A percentile compares a stretch with the other conserved stretches of the same genome.
Evolutionary conservation across 257 asterid genomes (phyloP).

Genomic region (Coffea canephora): DNA sequence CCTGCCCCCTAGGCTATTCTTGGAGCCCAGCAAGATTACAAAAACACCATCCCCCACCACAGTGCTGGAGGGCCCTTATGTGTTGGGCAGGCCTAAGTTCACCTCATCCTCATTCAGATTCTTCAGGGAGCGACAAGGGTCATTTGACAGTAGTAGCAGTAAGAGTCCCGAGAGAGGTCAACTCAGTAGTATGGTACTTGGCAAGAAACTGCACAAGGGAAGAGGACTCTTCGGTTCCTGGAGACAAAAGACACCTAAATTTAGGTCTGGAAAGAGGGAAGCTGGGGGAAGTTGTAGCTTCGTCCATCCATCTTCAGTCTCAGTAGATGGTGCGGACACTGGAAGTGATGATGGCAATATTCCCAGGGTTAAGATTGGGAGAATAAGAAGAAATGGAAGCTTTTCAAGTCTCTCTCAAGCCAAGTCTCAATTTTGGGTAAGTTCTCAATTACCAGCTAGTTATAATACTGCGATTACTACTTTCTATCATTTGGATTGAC

Average conservation of each 20-base stretch:
- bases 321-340: slow-evolving; percentile 13
- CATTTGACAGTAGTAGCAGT: slow-evolving; percentile 37
- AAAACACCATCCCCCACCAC: slow-evolving; percentile 59
- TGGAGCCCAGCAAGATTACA: slow-evolving; percentile 26
- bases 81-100: slow-evolving; percentile 36
- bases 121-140: slow-evolving; percentile 31
- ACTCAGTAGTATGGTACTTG: slow-evolving; percentile 24
- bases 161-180: slow-evolving; percentile 27
- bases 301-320: slow-evolving; percentile 42
- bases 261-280: slow-evolving; percentile 18
- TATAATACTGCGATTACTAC: not conserved
- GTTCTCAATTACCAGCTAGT: not conserved
- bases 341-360: slow-evolving; percentile 13
- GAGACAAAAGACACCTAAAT: slow-evolving; percentile 30
- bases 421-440: slow-evolving; percentile 69
- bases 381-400: slow-evolving; percentile 53
- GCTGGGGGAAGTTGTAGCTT: slow-evolving; percentile 37
- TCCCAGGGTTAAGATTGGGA: slow-evolving; percentile 22
- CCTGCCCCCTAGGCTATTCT: slow-evolving; percentile 55
- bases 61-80: slow-evolving; percentile 61
- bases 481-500: not conserved
- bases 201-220: slow-evolving; percentile 25
- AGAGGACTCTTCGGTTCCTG: slow-evolving; percentile 27
- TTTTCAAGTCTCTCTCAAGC: slow-evolving; percentile 37
- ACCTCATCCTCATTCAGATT: slow-evolving; percentile 51